Evolutionary conservation across 257 asterid species (phyloP), one percentile per base, ranked within the genome.

Genomic region (Solanum microdontum): DNA sequence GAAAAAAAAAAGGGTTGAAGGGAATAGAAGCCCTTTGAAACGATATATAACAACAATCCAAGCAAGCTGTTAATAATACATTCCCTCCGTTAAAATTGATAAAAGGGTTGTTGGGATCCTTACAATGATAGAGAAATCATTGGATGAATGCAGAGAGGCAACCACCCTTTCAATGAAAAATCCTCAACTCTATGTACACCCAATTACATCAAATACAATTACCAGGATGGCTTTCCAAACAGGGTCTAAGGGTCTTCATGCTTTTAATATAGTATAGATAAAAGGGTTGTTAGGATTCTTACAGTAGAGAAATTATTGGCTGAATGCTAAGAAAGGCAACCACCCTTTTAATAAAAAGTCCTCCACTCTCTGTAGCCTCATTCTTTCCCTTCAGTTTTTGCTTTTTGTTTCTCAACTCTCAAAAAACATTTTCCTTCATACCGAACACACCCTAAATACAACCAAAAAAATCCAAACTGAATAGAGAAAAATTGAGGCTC

Each of bases 81-180:
- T 11, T 70, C 77, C 77, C 77, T 30, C 77, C 7, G 12, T 15
- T 70, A 17, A 11, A 37, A 84, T n/a, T 13, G 40, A 84, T 30
- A 36, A 40, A 82, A 84, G 88, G 85, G 87, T 66, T 51, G 87
- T 89, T 87, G 86, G 73, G 82, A 68, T 34, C 64, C 30, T 76
- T n/a, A 75, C 6, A 70, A 11, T 33, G 32, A 28, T 8, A 8
- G 28, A 23, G 86, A 87, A 90, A 86, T 82, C 89, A 87, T 70
- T 3, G 92, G 91, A 90, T 33, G 43, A 62, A 34, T 19, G 40
- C 89, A 89, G 91, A 91, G 90, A 89, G 92, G 94, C 92, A 93
- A 92, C 93, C 90, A 86, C 93, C 93, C 93, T 88, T 87, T 19
- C 86, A 68, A 82, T 43, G 87, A 86, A 77, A 77, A 36, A 90